Percentiles rank a stretch among this genome's conserved stretches.
phyloP scores from a whole-genome alignment of 83 land plant genomes.

The Picea abies region DNA sequence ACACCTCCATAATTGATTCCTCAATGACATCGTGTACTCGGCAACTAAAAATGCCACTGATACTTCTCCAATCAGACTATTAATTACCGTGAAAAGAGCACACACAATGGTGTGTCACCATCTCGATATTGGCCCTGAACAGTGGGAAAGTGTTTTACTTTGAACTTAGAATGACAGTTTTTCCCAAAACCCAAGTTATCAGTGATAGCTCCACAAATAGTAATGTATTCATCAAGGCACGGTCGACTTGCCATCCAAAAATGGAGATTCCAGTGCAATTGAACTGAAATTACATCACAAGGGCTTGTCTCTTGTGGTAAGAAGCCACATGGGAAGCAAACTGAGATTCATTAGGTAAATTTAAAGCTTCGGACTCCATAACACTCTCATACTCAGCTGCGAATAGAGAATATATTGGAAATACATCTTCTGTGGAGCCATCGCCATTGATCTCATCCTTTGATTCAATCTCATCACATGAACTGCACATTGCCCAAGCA shows the following conservation, averaged over 20 bases:
- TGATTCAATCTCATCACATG: constrained; percentile 26
- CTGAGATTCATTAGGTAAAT: constrained; percentile 31
- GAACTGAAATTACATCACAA: constrained; percentile 77
- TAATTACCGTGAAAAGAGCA: not conserved
- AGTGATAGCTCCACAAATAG: constrained; percentile 74
- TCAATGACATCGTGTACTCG: not conserved
- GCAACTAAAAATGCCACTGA: not conserved
- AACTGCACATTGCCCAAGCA: constrained; percentile 64
- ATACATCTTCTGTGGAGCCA: too few species aligned
- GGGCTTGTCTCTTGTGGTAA: constrained; percentile 70
- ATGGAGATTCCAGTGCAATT: constrained; percentile 83
- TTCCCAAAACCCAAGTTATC: constrained; percentile 71
- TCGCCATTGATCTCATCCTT: not conserved
- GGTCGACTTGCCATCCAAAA: constrained; percentile 86
- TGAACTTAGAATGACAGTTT: constrained; percentile 37
- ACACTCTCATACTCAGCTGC: constrained; percentile 52
- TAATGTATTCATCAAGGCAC: constrained; percentile 72
- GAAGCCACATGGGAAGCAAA: constrained; percentile 45
- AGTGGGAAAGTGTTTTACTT: constrained; percentile 14
- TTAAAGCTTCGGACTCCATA: constrained; percentile 44
- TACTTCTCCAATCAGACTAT: not conserved
- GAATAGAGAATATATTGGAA: constrained; percentile 1
- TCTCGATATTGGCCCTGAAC: not conserved
- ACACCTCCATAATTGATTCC: not conserved
- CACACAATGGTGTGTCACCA: not conserved